Evolutionary conservation across 2,329 filamentous ascomycete species (phyloP).

Genomic region (Aureobasidium sp.): DNA sequence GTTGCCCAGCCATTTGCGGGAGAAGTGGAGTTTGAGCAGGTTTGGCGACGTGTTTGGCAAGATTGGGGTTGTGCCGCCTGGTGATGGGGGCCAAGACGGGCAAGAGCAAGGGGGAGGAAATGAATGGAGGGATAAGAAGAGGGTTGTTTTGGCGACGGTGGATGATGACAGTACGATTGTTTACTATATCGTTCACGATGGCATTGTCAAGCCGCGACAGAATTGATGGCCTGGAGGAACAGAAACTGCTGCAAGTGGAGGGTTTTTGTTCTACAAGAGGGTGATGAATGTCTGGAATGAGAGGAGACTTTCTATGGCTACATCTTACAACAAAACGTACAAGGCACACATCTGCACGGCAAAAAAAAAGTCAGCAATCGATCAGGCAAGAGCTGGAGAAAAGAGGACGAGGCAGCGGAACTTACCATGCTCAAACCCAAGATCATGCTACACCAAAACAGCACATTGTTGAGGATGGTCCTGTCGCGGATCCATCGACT

Average conservation of each 20-base stretch:
- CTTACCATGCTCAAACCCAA: conserved; percentile 31
- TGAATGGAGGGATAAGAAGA: conserved; percentile 49
- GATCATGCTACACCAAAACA: conserved; percentile 32
- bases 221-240: too few relatives aligned
- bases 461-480: conserved; percentile 60
- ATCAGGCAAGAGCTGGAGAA: conserved; percentile 17
- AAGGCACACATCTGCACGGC: conserved; percentile 54
- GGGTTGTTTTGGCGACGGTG: conserved; percentile 65
- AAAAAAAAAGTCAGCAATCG: conserved; percentile 20
- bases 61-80: conserved; percentile 35
- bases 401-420: conserved; percentile 7
- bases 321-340: conserved; percentile 49
- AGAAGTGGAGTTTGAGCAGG: conserved; percentile 61
- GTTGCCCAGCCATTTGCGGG: conserved; percentile 62
- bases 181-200: conserved; percentile 79
- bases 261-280: too few relatives aligned
- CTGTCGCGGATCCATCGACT: conserved; percentile 67
- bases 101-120: conserved; percentile 24
- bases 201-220: conserved; percentile 78
- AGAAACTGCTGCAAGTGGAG: background rate
- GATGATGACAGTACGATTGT: conserved; percentile 77
- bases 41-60: conserved; percentile 66
- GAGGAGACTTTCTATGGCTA: background rate
- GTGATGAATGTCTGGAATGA: background rate
- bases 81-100: conserved; percentile 21